Base-by-base conservation (phyloP, 108 stramenopile species). In the Epithemia pelagica region DNA sequence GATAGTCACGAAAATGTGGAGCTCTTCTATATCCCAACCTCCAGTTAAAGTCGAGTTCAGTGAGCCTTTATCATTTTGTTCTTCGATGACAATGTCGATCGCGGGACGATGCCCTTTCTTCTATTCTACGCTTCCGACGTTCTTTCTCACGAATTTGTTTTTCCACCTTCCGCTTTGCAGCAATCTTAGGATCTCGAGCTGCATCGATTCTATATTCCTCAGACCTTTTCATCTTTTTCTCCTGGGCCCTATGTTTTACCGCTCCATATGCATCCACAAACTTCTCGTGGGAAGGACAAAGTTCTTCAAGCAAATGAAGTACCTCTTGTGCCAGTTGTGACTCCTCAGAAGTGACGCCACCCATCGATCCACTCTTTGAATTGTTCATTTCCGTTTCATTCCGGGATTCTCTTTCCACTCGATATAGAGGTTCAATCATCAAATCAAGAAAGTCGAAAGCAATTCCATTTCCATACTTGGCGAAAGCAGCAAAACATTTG, bases 401-500 rank as follows among this genome's bases (percentile, higher is more conserved):
- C 18, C 69, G 62, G 18, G 78, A 70, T 61, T 94, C 93, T 61
- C 79, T 65, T 10, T 78, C 78, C n/a, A 77, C 73, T 60, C 93
- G 89, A 60, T 91, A 79, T 18, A 91, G 59, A 22, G 89, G 86
- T 53, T 88, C 88, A 56, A 94, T 72, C 75, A 94, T 85, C 52
- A 94, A 58, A 60, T 84, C 86, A 65, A 94, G 54, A 66, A 89
- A 76, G 18, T 73, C 81, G 56, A 61, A 68, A 19, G 91, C 61
- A 7, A 81, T 51, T 19, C 80, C 65, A 22, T 73, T 73, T 32
- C 72, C 59, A 15, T 62, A 65, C 15, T 78, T 74, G 1, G 76
- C 69, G 60, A 94, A 75, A 1, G 93, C 86, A 27, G 88, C 93
- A 76, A 85, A 94, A 56, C 88, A 88, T 64, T 91, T 91, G 78